A percentile compares a stretch with the other conserved stretches of the same genome.
Evolutionary conservation across 805 yeast genomes (phyloP).

Genomic region (Grigorovia humatica): DNA sequence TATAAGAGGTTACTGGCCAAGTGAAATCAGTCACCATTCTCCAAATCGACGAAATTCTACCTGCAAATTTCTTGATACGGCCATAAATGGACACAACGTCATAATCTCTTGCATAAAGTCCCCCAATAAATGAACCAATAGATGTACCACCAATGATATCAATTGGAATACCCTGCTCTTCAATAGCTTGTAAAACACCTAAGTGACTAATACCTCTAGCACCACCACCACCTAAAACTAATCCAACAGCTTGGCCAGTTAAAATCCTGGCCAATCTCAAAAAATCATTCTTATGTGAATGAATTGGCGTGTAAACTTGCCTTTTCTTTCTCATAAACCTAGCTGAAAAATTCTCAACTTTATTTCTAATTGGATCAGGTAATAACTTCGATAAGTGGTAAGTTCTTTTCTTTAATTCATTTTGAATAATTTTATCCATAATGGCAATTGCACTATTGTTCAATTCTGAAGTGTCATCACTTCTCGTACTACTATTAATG

Average conservation of each 20-base stretch:
- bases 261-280: slow-evolving; percentile 78
- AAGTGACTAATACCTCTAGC: slow-evolving; percentile 90
- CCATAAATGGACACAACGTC: slow-evolving; percentile 88
- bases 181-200: slow-evolving; percentile 84
- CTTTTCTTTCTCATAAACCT: slow-evolving; percentile 21
- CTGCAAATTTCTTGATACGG: slow-evolving; percentile 75
- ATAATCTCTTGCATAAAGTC: slow-evolving; percentile 84
- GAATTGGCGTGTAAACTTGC: slow-evolving; percentile 23
- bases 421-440: slow-evolving; percentile 22
- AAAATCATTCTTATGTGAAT: slow-evolving; percentile 74
- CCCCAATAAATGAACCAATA: slow-evolving; percentile 93
- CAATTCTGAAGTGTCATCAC: slow-evolving; percentile 11
- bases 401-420: slow-evolving; percentile 24
- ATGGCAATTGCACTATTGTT: slow-evolving; percentile 9
- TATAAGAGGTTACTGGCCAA: slow-evolving; percentile 86
- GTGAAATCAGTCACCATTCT: slow-evolving; percentile 75
- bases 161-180: slow-evolving; percentile 85
- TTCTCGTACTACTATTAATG: slow-evolving; percentile 8
- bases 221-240: slow-evolving; percentile 96
- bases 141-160: slow-evolving; percentile 95
- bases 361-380: slow-evolving; percentile 28
- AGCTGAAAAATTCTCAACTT: slow-evolving; percentile 30
- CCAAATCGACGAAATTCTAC: slow-evolving; percentile 78
- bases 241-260: slow-evolving; percentile 88
- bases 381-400: slow-evolving; percentile 24